Evolutionary conservation across 2,329 filamentous ascomycete species (phyloP), one percentile per base, ranked within the genome.

Genomic region (Hypoxylon sp.): DNA sequence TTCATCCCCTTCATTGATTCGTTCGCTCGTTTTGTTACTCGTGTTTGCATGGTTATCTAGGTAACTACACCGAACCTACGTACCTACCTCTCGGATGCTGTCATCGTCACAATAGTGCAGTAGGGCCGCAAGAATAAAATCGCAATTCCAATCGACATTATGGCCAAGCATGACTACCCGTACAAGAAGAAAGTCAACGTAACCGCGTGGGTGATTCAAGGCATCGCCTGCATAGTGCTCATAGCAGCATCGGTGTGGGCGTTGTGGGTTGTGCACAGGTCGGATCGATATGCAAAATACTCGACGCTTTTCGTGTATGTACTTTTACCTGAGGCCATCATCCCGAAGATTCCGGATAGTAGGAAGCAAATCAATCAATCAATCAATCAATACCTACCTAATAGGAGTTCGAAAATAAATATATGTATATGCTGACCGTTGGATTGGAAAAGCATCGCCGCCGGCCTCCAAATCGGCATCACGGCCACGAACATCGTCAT

Each of bases 121-220:
- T 8, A 41, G 11, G 9, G 16, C 15, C 7, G 16, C n/a, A n/a
- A n/a, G n/a, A n/a, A n/a, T n/a, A n/a, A n/a, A n/a, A n/a, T n/a
- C n/a, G 7, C 31, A 3, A 9, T 32, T 15, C 7, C 13, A 29
- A 21, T 21, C 41, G 19, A 38, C 53, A 20, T 31, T 40, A 62
- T 62, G 59, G 55, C 51, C 23, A 51, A 47, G 30, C 51, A 54
- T 55, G 55, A 63, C 13, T 63, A 63, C 31, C 62, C 59, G 26
- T 66, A 62, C 38, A 56, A 48, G 40, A 63, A 61, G 48, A 43
- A 52, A 23, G 21, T 64, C 11, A 63, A 63, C 49, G 13, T 66
- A 49, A 55, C 59, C 12, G 61, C 60, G n/a, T 66, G 63, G 63
- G 38, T 64, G 5, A 27, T 64, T 3, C 63, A 66, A 41, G 47